Base-by-base conservation (phyloP, 169 alveolate species). In the Babesia bovis region DNA sequence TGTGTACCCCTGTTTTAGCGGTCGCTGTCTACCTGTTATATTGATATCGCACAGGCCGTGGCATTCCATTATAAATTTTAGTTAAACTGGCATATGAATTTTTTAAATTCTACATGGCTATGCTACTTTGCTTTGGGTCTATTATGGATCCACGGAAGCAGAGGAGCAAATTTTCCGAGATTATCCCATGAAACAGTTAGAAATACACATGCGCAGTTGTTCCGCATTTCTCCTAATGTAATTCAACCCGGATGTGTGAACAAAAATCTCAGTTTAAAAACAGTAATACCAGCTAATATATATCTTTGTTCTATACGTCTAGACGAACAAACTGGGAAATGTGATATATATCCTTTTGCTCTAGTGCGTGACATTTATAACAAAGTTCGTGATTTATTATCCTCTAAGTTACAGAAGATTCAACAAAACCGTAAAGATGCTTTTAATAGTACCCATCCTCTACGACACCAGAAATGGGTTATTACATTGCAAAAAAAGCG, bases 401-500 rank as follows among this genome's bases (percentile, higher is more conserved):
- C n/a, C 0, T 17, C 7, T 3, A 47, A 30, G 1, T 15, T 42
- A 4, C 41, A 65, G 17, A 70, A 68, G 45, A 19, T 58, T 0
- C 17, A 26, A 40, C 53, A 68, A 23, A 58, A 68, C 25, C 56
- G 79, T 28, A 33, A 38, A 15, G 12, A 65, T 33, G 75, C 82
- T 1, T 49, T 66, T 42, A 21, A 69, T 12, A 50, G 75, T 21
- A 60, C 59, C 26, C 74, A 70, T 63, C 87, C 87, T 10, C 51
- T 79, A 52, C 57, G 79, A 12, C 82, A 69, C 50, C 69, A 52
- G 52, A 79, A 41, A 41, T 79, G 87, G 87, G 57, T 32, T 47
- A 60, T 79, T 10, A 23, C 15, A 15, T 21, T 57, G 19, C 50
- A 57, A 10, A 42, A 58, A 28, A 36, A 51, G 55, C 35, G 63